Evolutionary conservation across 306 rosid genomes (phyloP).

Genomic region (Citrullus amarus): DNA sequence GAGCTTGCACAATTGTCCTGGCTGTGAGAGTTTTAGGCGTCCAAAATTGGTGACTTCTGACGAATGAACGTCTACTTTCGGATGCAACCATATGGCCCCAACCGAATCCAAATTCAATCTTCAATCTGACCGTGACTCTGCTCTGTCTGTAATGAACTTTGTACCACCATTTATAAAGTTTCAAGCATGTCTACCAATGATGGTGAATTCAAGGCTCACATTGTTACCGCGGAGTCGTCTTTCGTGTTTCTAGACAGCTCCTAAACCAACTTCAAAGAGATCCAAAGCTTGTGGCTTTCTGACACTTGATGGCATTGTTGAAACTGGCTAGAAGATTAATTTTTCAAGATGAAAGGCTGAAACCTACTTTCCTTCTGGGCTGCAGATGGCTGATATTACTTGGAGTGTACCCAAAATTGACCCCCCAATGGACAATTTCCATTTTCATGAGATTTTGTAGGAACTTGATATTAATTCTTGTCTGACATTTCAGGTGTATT

Average conservation of each 20-base stretch:
- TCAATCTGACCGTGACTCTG: too few relatives aligned
- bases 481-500: too few relatives aligned
- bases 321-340: background rate
- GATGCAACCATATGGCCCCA: background rate
- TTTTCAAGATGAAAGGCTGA: background rate
- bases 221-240: background rate
- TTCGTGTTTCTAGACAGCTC: background rate
- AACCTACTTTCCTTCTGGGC: background rate
- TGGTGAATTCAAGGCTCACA: background rate
- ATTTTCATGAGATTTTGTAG: too few relatives aligned
- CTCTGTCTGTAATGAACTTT: background rate
- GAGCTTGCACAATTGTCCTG: slow-evolving; percentile 95
- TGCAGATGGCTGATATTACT: background rate
- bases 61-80: background rate
- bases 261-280: background rate
- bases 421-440: too few relatives aligned
- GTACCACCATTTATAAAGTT: background rate
- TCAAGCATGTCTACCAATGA: background rate
- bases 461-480: too few relatives aligned
- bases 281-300: background rate
- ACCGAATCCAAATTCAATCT: background rate
- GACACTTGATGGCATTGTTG: background rate
- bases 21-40: slow-evolving; percentile 81
- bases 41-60: slow-evolving; percentile 27
- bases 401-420: too few relatives aligned